Base-by-base conservation (phyloP, 163 green algal species). In the Scenedesmus sp. region DNA sequence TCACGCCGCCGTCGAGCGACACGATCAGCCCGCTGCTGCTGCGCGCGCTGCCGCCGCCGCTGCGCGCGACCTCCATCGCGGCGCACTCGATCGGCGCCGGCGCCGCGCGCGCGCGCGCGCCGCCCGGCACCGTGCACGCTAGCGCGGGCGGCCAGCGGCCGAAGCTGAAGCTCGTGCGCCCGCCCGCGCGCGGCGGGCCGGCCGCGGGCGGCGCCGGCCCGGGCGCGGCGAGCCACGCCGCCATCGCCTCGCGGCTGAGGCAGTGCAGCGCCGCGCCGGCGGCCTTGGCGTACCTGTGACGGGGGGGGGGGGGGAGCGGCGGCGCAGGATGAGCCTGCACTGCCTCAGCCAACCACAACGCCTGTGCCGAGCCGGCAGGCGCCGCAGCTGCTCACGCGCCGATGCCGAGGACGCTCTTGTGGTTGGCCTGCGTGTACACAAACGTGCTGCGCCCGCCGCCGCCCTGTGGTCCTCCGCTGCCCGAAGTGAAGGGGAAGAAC, bases 341-440 rank as follows among this genome's bases (percentile, higher is more conserved):
- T n/a, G n/a, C n/a, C n/a, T n/a, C n/a, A n/a, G n/a, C n/a, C n/a
- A n/a, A n/a, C n/a, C n/a, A n/a, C n/a, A n/a, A n/a, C n/a, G n/a
- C n/a, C n/a, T n/a, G n/a, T n/a, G n/a, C n/a, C n/a, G n/a, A n/a
- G n/a, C n/a, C n/a, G n/a, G n/a, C n/a, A n/a, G n/a, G n/a, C n/a
- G n/a, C n/a, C n/a, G n/a, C n/a, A n/a, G n/a, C n/a, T n/a, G n/a
- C 88, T 51, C 88, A 90, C 29, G 87, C 73, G 20, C 88, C 81
- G 4, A 92, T 89, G 63, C 91, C 91, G 47, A 95, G 75, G 75
- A 94, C 89, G 71, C 80, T 90, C 78, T 92, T 94, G 85, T 95
- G 91, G 65, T 92, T 93, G 39, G 87, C 82, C 2, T 77, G 69
- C 14, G 84, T 78, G 78, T 93, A 92, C 1, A 66, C 39, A 48